Conservation (phyloP, 2,329 filamentous ascomycete genomes). For the Aspergillus glaucus region DNA sequence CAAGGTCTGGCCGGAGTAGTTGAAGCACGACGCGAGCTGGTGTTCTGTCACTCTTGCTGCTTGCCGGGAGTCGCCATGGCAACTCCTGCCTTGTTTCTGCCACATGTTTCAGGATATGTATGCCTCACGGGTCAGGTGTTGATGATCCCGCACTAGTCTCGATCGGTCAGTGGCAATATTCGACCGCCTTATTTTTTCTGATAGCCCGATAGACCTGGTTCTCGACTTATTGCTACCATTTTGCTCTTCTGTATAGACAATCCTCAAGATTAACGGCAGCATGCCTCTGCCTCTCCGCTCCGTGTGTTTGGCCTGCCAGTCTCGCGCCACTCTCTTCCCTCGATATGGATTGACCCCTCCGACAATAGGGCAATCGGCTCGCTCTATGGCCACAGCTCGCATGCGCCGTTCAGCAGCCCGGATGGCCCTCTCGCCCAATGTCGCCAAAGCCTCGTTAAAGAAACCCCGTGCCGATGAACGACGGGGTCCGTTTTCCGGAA, state of each 20-base stretch:
- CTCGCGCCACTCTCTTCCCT: slow-evolving; percentile 14
- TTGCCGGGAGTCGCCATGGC: slow-evolving; percentile 29
- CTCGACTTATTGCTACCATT: no score
- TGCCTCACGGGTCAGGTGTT: slow-evolving; percentile 8
- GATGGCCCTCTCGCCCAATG: slow-evolving; percentile 33
- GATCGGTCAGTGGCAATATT: slow-evolving; percentile 1
- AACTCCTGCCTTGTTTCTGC: slow-evolving; percentile 15
- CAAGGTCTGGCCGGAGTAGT: not conserved
- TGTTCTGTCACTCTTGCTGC: not conserved
- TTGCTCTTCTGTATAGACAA: no score
- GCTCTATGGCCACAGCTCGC: slow-evolving; percentile 26
- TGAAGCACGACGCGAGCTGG: not conserved
- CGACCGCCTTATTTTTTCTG: slow-evolving; percentile 3
- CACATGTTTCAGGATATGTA: not conserved
- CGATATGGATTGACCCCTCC: slow-evolving; percentile 6
- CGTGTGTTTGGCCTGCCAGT: slow-evolving; percentile 30
- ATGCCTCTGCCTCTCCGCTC: slow-evolving; percentile 24
- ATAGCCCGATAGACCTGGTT: not conserved
- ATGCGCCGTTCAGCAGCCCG: slow-evolving; percentile 30
- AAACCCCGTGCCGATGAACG: slow-evolving; percentile 35
- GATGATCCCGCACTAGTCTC: slow-evolving; percentile 11
- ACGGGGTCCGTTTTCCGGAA: slow-evolving; percentile 52
- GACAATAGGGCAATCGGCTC: slow-evolving; percentile 24
- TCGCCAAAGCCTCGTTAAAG: slow-evolving; percentile 22
- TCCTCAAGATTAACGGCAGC: slow-evolving; percentile 9